Evolutionary conservation across 306 rosid genomes (phyloP), one percentile per base, ranked within the genome.

Genomic region (Carpinus fangiana): DNA sequence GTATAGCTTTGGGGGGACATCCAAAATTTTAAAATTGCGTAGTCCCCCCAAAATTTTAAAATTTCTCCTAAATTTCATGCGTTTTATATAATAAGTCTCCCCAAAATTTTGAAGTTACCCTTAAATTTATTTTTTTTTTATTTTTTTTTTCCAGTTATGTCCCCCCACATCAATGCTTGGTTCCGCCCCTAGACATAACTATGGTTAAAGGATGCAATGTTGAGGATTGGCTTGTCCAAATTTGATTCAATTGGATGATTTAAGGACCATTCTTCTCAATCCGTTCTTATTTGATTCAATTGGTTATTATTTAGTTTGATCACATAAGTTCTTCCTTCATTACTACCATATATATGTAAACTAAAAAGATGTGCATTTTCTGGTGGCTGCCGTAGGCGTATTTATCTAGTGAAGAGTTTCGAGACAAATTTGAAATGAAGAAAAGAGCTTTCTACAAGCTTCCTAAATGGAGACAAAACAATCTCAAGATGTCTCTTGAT

Each of bases 391-490:
- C 77, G 59, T 75, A 92, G 98, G 92, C 90, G 70, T 94, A 94
- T 88, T 85, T 94, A 76, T 88, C 97, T 1, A 79, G 76, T 26
- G 97, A 88, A 82, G 98, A 92, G 89, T 94, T 94, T 76, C 89
- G 52, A 47, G 91, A 84, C 77, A 91, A 87, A 72, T 90, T 94
- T 73, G 88, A 86, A 76, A 88, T 89, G 93, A 79, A 78, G 64
- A 90, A 88, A 86, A 8, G 84, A 67, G 78, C 84, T 65, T 94
- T 94, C 80, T 79, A 88, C 81, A 86, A 85, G 90, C 98, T 94
- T 68, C 93, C 97, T 0, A 94, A 78, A 77, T 94, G 97, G 95
- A 94, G 93, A 85, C 98, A 94, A 77, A 94, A 94, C 95, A 94
- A 94, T 87, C 83, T 89, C 51, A 94, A 94, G 92, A 90, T 88